Evolutionary conservation across 768 basidiomycete species (phyloP).

Genomic region (Astraeus odoratus): DNA sequence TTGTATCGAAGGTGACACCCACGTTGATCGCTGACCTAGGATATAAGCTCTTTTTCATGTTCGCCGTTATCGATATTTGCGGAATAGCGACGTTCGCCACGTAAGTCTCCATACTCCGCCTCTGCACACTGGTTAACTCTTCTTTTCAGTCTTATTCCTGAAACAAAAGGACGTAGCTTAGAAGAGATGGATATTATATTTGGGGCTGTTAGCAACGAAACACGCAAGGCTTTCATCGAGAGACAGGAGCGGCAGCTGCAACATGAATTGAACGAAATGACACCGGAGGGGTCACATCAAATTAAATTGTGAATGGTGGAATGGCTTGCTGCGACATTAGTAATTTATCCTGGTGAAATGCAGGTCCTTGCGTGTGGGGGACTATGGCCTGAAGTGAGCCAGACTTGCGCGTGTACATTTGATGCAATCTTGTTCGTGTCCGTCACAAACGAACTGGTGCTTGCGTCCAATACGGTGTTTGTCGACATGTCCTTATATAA

Average conservation of each 20-base stretch:
- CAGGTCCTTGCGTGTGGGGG: too few relatives aligned
- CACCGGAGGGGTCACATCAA: conserved; percentile 1
- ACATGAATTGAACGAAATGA: not conserved
- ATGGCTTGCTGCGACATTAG: too few relatives aligned
- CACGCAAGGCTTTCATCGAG: conserved; percentile 47
- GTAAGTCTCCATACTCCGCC: too few relatives aligned
- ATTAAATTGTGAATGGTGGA: conserved; percentile 9
- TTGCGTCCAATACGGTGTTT: too few relatives aligned
- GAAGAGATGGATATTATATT: conserved; percentile 55
- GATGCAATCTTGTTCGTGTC: too few relatives aligned
- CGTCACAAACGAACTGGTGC: too few relatives aligned
- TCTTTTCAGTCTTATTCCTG: conserved; percentile 44
- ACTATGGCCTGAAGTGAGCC: too few relatives aligned
- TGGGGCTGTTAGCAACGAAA: conserved; percentile 49
- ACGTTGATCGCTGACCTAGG: conserved; percentile 50
- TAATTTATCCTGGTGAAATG: too few relatives aligned
- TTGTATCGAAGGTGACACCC: conserved; percentile 64
- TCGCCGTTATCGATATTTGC: conserved; percentile 60
- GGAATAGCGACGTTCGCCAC: conserved; percentile 59
- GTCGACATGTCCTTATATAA: too few relatives aligned
- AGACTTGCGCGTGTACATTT: too few relatives aligned
- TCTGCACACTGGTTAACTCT: too few relatives aligned
- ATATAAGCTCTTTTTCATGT: conserved; percentile 71
- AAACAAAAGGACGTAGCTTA: conserved; percentile 51
- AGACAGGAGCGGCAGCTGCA: conserved; percentile 32